Evolutionary conservation across 2,329 filamentous ascomycete species (phyloP).

Genomic region (Colletotrichum echinochloae): DNA sequence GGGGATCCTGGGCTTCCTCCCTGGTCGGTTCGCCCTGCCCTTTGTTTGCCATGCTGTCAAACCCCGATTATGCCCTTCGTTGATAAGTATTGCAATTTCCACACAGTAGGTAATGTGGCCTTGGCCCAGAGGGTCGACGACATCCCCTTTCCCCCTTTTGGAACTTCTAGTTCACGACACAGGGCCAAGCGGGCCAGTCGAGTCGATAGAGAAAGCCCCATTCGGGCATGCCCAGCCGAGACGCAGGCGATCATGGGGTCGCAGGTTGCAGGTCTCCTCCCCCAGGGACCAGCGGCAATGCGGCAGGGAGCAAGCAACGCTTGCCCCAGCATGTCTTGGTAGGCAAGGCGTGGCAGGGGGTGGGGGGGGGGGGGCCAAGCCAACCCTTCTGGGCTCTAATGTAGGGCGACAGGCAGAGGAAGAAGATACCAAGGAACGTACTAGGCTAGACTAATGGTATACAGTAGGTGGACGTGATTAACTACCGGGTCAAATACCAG

Average conservation of each 20-base stretch:
- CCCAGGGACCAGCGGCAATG: conserved; percentile 25
- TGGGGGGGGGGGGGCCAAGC: background rate
- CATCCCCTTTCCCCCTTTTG: conserved; percentile 7
- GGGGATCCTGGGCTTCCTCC: background rate
- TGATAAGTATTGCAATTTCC: conserved; percentile 17
- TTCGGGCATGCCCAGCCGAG: conserved; percentile 39
- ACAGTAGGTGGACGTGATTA: background rate
- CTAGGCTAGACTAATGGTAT: background rate
- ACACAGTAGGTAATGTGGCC: conserved; percentile 10
- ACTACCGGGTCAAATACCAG: background rate
- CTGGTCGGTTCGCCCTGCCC: background rate
- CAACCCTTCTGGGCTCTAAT: background rate
- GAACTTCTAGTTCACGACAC: background rate
- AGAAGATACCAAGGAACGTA: background rate
- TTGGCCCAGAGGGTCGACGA: conserved; percentile 3
- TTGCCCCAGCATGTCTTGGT: conserved; percentile 30
- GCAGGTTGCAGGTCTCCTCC: conserved; percentile 24
- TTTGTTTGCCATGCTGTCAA: conserved; percentile 6
- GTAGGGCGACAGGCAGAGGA: background rate
- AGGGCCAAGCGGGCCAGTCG: background rate
- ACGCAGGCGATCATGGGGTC: conserved; percentile 36
- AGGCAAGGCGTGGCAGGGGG: conserved; percentile 27
- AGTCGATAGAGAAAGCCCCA: conserved; percentile 19
- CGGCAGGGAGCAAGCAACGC: conserved; percentile 25
- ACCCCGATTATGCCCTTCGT: background rate